Percentiles rank a stretch among this genome's conserved stretches.
Conservation (phyloP, 225 moss, liverwort and hornwort species). For the Thuidium tamariscinum region DNA sequence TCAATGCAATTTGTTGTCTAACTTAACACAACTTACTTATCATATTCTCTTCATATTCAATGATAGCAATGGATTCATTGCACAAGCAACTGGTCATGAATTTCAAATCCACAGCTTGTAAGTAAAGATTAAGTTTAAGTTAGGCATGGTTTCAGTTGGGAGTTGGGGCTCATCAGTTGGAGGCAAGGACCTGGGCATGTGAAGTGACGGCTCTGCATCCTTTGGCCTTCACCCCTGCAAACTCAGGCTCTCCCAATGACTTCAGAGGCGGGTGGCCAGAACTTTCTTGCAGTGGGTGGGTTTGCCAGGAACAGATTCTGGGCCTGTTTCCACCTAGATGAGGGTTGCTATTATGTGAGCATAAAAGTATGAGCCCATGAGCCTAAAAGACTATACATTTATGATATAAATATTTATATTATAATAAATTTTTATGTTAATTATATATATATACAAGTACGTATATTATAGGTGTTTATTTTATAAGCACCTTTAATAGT, state of each 20-base stretch:
- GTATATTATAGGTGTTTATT: too few species aligned
- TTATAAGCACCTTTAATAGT: too few species aligned
- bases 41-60: neutral
- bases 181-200: neutral
- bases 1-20: neutral
- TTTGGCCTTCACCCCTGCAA: neutral
- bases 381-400: too few species aligned
- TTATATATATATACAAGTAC: too few species aligned
- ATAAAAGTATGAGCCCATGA: too few species aligned
- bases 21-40: neutral
- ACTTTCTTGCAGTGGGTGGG: neutral
- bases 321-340: too few species aligned
- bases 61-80: neutral
- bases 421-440: too few species aligned
- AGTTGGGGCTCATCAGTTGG: neutral
- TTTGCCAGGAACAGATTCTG: too few species aligned
- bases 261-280: neutral
- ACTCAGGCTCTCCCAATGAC: neutral
- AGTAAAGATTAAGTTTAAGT: too few species aligned
- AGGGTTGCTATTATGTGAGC: too few species aligned
- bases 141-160: too few species aligned
- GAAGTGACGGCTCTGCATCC: constrained; percentile 10
- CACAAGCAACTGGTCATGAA: neutral
- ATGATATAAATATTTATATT: too few species aligned
- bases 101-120: neutral